phyloP scores from a whole-genome alignment of 495 filamentous ascomycete genomes.

The Cladorrhinum samala region DNA sequence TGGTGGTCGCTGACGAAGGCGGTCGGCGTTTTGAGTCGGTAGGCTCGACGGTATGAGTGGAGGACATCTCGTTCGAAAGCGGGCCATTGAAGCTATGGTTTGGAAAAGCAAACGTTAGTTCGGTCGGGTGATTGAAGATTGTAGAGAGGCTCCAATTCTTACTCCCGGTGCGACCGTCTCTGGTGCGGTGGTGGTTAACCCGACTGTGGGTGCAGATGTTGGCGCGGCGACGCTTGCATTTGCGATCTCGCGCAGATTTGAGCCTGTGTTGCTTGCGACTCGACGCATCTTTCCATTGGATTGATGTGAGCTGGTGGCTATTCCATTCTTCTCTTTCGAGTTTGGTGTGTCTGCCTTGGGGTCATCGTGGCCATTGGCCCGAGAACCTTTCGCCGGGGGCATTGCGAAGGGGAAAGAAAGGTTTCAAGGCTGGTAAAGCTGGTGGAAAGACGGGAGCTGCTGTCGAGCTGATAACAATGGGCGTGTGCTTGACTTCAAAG shows the following conservation, averaged over 20 bases:
- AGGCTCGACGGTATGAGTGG: slow-evolving; percentile 72
- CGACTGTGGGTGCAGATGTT: slow-evolving; percentile 17
- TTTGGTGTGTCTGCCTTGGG: slow-evolving; percentile 39
- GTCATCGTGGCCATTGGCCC: slow-evolving; percentile 36
- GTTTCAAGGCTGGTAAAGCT: neutral
- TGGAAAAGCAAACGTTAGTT: slow-evolving; percentile 6
- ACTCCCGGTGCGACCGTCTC: slow-evolving; percentile 27
- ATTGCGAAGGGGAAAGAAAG: slow-evolving; percentile 19
- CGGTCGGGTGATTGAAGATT: slow-evolving; percentile 5
- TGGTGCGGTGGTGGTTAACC: slow-evolving; percentile 13
- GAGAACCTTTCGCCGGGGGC: slow-evolving; percentile 29
- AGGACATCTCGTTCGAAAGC: slow-evolving; percentile 65
- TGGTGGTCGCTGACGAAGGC: slow-evolving; percentile 67
- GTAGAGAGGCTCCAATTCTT: slow-evolving; percentile 6
- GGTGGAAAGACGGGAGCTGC: neutral
- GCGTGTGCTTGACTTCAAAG: neutral
- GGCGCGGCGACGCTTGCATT: slow-evolving; percentile 25
- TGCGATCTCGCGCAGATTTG: slow-evolving; percentile 37
- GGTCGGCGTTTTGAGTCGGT: slow-evolving; percentile 64
- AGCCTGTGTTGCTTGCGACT: slow-evolving; percentile 40
- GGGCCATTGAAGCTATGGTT: slow-evolving; percentile 64
- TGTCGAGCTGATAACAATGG: neutral
- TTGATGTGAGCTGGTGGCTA: slow-evolving; percentile 28
- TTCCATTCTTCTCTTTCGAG: slow-evolving; percentile 38
- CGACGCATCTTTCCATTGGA: slow-evolving; percentile 42